phyloP scores from a whole-genome alignment of 2,329 filamentous ascomycete species.

The Beauveria asiatica region DNA sequence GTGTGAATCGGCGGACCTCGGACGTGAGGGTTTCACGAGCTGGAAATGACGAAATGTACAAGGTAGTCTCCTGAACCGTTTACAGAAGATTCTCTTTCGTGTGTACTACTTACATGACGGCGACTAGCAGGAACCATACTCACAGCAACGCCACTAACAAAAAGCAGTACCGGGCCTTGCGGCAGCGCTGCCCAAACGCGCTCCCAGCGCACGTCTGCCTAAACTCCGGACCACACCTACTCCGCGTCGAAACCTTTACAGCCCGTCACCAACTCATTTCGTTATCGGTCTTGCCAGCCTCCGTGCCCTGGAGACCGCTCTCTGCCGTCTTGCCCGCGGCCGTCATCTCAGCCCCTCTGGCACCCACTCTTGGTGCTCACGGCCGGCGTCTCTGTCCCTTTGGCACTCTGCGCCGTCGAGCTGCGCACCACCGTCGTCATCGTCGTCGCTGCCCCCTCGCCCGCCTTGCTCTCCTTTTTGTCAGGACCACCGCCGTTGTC shows the following conservation, averaged over 20 bases:
- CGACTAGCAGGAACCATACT: slow-evolving; percentile 26
- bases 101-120: background rate
- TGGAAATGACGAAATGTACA: background rate
- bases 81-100: background rate
- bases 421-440: background rate
- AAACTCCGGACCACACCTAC: slow-evolving; percentile 30
- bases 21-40: background rate
- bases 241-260: slow-evolving; percentile 27
- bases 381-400: background rate
- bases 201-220: slow-evolving; percentile 34
- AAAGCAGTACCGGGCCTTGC: slow-evolving; percentile 27
- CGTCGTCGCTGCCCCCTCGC: background rate
- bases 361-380: too few relatives aligned
- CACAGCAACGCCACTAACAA: slow-evolving; percentile 27
- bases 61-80: background rate
- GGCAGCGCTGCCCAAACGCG: slow-evolving; percentile 34
- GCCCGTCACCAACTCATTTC: background rate
- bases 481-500: slow-evolving; percentile 18
- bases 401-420: background rate
- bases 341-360: too few relatives aligned
- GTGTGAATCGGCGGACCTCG: background rate
- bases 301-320: background rate
- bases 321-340: background rate
- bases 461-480: slow-evolving; percentile 13
- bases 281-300: background rate